Conservation (phyloP, 768 basidiomycete genomes). For the Tylopilus plumbeoviolaceoides region DNA sequence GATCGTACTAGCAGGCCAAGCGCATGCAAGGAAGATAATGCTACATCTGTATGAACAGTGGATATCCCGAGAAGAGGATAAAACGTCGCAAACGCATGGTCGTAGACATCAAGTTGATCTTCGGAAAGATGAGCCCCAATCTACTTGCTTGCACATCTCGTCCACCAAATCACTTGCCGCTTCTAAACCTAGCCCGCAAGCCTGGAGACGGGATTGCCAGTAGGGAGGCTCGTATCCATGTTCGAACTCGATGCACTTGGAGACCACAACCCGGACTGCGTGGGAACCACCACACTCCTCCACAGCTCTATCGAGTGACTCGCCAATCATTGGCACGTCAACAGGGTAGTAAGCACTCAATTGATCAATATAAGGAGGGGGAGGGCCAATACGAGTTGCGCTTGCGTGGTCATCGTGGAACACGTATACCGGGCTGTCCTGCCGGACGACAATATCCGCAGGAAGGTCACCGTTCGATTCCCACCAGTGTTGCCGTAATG, state of each 20-base stretch:
- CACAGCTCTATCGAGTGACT: slow-evolving; percentile 22
- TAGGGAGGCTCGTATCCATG: slow-evolving; percentile 27
- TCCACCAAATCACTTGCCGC: slow-evolving; percentile 18
- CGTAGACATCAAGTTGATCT: slow-evolving; percentile 1
- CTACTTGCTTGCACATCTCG: slow-evolving; percentile 26
- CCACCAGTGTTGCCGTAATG: slow-evolving; percentile 9
- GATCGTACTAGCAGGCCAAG: not conserved
- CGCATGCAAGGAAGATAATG: not conserved
- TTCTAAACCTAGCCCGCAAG: slow-evolving; percentile 17
- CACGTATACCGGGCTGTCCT: slow-evolving; percentile 20
- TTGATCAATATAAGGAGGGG: slow-evolving; percentile 16
- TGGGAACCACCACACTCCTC: slow-evolving; percentile 13
- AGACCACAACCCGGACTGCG: slow-evolving; percentile 19
- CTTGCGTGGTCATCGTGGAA: slow-evolving; percentile 1
- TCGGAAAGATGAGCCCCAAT: slow-evolving; percentile 10
- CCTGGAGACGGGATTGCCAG: slow-evolving; percentile 24
- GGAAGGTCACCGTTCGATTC: not conserved
- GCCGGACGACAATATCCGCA: slow-evolving; percentile 11
- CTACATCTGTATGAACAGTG: slow-evolving; percentile 5
- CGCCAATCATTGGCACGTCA: slow-evolving; percentile 12
- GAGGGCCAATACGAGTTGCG: slow-evolving; percentile 10
- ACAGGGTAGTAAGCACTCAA: slow-evolving; percentile 1
- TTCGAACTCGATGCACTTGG: slow-evolving; percentile 21
- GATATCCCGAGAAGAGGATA: not conserved
- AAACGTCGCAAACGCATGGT: not conserved